Base-by-base conservation (phyloP, 176 grass and related monocot genomes). In the Eleusine coracana region DNA sequence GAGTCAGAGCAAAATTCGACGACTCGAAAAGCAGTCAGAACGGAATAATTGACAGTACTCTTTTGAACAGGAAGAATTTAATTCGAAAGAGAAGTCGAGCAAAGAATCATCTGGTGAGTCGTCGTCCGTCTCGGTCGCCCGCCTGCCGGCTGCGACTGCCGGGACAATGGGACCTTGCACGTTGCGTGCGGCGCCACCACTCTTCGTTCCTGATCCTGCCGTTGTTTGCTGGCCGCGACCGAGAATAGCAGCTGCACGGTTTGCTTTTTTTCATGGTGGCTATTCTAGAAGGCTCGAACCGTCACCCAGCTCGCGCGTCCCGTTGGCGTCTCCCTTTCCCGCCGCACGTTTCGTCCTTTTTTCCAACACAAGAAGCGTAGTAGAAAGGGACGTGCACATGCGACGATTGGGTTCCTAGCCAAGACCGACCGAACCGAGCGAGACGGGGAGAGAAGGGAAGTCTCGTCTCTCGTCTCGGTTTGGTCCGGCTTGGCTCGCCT, bases 281-380 rank as follows among this genome's bases (percentile, higher is more conserved):
- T 36, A 17, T 66, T 66, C 29, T 66, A 66, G 63, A 66, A 66
- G 18, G 1, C 55, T 58, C 20, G 2, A 58, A 59, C 55, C 8
- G 55, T 20, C 18, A 6, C 14, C 55, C 55, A n/a, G 55, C 8
- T 21, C 63, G 28, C 4, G 62, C 28, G 27, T 29, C 28, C 1
- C 27, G 27, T 16, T 5, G 23, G 10, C 49, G 66, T n/a, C 66
- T 2, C 9, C 21, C 79, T 27, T 71, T 80, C 31, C 21, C 66
- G 79, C 50, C 66, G 79, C 79, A 81, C 66, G 79, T 70, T 45
- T 81, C 59, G 79, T 50, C 50, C 15, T 5, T 23, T 34, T 81
- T 70, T 0, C 66, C 50, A 44, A 39, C 69, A 40, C 37, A 42
- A 27, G 55, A 65, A 40, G 46, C 18, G 71, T 75, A 15, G 71